Conservation (phyloP, 352 stramenopile genomes). For the Nothophytophthora sp. region DNA sequence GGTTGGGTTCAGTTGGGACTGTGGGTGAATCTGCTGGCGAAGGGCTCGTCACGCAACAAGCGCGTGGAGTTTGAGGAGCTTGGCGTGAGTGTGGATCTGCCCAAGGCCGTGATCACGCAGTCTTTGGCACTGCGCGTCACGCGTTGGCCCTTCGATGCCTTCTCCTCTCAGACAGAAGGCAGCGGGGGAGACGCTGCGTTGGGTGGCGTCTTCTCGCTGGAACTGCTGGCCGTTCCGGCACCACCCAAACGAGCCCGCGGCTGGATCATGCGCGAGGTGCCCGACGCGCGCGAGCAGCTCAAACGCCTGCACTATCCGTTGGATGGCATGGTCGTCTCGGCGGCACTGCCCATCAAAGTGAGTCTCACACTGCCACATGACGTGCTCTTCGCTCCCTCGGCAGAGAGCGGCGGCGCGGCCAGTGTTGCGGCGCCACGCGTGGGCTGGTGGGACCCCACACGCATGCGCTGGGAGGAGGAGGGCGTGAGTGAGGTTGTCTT, state of each 20-base stretch:
- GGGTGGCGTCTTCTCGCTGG: constrained; percentile 65
- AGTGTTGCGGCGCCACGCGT: constrained; percentile 38
- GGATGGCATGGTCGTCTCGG: constrained; percentile 71
- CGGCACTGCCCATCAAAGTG: constrained; percentile 66
- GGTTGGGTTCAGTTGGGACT: constrained; percentile 57
- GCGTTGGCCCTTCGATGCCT: constrained; percentile 61
- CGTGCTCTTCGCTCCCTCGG: constrained; percentile 41
- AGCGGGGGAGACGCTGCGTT: constrained; percentile 40
- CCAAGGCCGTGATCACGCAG: constrained; percentile 78
- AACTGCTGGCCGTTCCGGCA: constrained; percentile 66
- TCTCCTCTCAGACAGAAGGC: constrained; percentile 18
- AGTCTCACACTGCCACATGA: constrained; percentile 50
- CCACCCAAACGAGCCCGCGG: constrained; percentile 68
- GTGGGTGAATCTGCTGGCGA: constrained; percentile 77
- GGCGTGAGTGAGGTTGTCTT: constrained; percentile 69
- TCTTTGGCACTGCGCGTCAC: constrained; percentile 68
- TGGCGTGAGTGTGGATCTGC: constrained; percentile 66
- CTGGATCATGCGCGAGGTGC: constrained; percentile 79
- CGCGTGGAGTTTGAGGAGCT: constrained; percentile 74
- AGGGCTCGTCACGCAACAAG: constrained; percentile 75
- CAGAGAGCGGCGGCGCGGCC: background rate
- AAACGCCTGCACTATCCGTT: constrained; percentile 74
- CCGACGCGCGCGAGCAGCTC: constrained; percentile 52
- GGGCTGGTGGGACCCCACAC: constrained; percentile 64
- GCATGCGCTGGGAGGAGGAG: constrained; percentile 69